A percentile compares a stretch with the other conserved stretches of the same genome.
These are phyloP conservation scores for Moesziomyces globuligerus DNA, from an alignment of 1,284 basidiomycete species.

Conservation along the genomic window DNA sequence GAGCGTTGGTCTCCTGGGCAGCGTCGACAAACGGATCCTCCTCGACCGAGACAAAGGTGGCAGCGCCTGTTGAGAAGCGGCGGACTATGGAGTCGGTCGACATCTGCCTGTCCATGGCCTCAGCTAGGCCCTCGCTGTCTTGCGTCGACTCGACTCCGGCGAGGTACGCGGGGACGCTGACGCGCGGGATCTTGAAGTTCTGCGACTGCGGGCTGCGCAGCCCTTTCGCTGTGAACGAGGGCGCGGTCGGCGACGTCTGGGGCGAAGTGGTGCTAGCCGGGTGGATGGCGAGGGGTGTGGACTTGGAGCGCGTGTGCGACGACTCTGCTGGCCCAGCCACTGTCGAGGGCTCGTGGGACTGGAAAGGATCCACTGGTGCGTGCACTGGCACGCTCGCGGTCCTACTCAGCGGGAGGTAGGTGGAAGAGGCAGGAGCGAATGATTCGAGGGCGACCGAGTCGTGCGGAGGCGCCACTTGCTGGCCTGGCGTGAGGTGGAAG, in stretches of 20 bases:
- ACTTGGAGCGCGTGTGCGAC: conserved; percentile 1
- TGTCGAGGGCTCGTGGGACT: neutral
- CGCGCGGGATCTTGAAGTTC: conserved; percentile 23
- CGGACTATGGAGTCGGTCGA: conserved; percentile 3
- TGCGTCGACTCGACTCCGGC: neutral
- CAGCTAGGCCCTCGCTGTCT: neutral
- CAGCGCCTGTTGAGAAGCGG: neutral
- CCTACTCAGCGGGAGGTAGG: neutral
- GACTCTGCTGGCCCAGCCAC: no score
- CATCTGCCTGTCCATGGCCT: neutral
- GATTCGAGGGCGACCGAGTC: neutral
- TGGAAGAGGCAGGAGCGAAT: neutral
- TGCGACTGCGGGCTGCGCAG: neutral
- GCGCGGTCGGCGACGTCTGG: neutral
- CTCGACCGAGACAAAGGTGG: conserved; percentile 14
- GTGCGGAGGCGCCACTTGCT: neutral
- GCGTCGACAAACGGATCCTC: conserved; percentile 32
- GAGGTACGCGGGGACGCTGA: conserved; percentile 15
- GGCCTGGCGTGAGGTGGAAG: neutral
- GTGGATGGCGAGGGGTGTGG: neutral
- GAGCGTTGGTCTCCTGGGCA: conserved; percentile 12
- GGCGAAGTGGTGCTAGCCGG: neutral
- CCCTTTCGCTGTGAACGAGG: neutral
- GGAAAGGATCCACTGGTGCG: conserved; percentile 1
- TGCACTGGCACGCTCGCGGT: neutral